Conservation (phyloP, 768 basidiomycete genomes). For the Cystobasidium ongulense region DNA sequence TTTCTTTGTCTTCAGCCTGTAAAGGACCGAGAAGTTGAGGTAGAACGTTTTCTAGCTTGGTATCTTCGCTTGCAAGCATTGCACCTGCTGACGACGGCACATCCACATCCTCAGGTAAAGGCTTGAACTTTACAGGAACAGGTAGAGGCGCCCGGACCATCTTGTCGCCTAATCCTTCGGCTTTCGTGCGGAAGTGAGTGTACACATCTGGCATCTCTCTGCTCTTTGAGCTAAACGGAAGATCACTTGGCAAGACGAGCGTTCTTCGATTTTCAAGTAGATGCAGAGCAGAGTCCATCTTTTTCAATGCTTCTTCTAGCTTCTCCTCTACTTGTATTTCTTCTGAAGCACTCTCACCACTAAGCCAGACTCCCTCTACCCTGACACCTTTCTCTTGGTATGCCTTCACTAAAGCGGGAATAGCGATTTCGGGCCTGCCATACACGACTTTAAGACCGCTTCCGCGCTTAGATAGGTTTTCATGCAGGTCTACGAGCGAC, state of each 20-base stretch:
- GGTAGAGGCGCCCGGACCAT: slow-evolving; percentile 45
- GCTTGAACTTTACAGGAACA: slow-evolving; percentile 40
- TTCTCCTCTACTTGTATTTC: slow-evolving; percentile 38
- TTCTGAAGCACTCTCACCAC: slow-evolving; percentile 41
- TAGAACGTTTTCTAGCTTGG: slow-evolving; percentile 31
- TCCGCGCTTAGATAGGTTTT: slow-evolving; percentile 39
- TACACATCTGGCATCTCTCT: slow-evolving; percentile 47
- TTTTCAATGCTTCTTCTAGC: slow-evolving; percentile 35
- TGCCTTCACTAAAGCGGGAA: slow-evolving; percentile 42
- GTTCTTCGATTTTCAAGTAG: slow-evolving; percentile 39
- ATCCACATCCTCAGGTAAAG: slow-evolving; percentile 38
- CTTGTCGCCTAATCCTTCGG: slow-evolving; percentile 45
- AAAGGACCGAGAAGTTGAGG: slow-evolving; percentile 41
- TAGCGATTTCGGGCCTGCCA: slow-evolving; percentile 46
- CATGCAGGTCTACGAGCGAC: slow-evolving; percentile 44
- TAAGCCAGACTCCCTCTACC: slow-evolving; percentile 45
- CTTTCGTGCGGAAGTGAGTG: slow-evolving; percentile 48
- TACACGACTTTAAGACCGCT: slow-evolving; percentile 46
- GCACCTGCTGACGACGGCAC: slow-evolving; percentile 28
- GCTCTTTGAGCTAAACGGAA: slow-evolving; percentile 42
- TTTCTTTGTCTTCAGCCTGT: slow-evolving; percentile 33
- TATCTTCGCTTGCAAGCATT: slow-evolving; percentile 23
- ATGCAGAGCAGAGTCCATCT: slow-evolving; percentile 30
- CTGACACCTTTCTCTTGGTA: slow-evolving; percentile 42
- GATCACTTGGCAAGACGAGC: slow-evolving; percentile 43